These are phyloP conservation scores for Parasitella parasitica DNA, from an alignment of 371 early-diverging fungal species.

Conservation along the genomic window DNA sequence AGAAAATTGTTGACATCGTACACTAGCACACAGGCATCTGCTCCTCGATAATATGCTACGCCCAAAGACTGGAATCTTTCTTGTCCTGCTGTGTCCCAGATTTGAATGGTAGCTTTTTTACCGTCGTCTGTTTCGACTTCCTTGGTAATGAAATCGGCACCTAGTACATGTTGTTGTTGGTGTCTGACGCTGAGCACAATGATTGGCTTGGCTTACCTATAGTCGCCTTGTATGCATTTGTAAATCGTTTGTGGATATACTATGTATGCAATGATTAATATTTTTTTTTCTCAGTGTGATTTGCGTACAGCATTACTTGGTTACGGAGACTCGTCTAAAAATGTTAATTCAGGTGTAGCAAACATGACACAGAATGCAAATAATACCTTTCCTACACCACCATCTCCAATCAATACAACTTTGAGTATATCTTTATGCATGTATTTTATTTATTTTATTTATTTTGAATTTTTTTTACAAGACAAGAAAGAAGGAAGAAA, in stretches of 20 bases:
- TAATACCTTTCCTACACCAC: conserved; percentile 80
- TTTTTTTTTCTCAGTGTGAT: background rate
- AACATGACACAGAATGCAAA: background rate
- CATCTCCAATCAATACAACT: conserved; percentile 81
- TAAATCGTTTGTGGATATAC: conserved; percentile 93
- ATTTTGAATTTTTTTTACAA: too few species aligned
- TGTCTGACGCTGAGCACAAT: too few species aligned
- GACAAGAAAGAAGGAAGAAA: background rate
- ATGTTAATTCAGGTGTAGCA: background rate
- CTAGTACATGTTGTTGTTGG: background rate
- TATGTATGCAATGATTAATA: conserved; percentile 32
- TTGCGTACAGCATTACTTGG: conserved; percentile 35
- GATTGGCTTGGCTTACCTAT: conserved; percentile 89
- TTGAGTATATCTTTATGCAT: conserved; percentile 65
- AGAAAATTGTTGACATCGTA: conserved; percentile 93
- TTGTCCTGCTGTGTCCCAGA: conserved; percentile 92
- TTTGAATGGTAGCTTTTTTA: conserved; percentile 60
- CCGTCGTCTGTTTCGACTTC: conserved; percentile 80
- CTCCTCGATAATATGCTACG: conserved; percentile 95
- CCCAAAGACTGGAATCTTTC: conserved; percentile 97
- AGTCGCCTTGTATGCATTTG: conserved; percentile 96
- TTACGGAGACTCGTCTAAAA: conserved; percentile 60
- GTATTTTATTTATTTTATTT: background rate
- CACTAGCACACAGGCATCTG: conserved; percentile 96
- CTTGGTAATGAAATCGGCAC: conserved; percentile 95